Conservation (phyloP, 768 basidiomycete species). For the Porphyrellus cyaneotinctus region DNA sequence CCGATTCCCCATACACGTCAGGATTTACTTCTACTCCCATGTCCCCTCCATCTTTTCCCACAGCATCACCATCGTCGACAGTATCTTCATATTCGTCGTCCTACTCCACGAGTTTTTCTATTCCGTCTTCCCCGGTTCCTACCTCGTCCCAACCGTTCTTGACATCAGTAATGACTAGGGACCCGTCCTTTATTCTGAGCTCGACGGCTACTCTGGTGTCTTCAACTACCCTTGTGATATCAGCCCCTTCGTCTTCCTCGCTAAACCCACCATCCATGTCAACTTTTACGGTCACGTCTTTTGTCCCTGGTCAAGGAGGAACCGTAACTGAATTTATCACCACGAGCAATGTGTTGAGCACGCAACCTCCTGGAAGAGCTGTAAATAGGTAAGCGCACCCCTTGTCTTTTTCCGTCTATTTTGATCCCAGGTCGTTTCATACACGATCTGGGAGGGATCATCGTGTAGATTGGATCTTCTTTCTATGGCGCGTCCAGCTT, state of each 20-base stretch:
- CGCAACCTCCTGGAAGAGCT: constrained; percentile 3
- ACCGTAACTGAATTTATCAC: constrained; percentile 18
- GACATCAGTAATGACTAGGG: background rate
- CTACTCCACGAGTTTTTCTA: background rate
- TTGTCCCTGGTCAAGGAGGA: constrained; percentile 10
- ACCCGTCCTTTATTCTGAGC: background rate
- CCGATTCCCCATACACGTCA: background rate
- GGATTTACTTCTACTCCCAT: background rate
- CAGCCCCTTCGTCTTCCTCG: background rate
- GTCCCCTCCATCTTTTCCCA: background rate
- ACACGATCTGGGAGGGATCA: constrained; percentile 9
- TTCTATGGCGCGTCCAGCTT: background rate
- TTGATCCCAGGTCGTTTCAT: background rate
- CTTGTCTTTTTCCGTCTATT: background rate
- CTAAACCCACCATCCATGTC: constrained; percentile 8
- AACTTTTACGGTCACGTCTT: constrained; percentile 20
- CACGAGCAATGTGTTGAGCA: constrained; percentile 24
- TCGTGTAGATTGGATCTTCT: constrained; percentile 5
- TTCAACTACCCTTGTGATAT: constrained; percentile 12
- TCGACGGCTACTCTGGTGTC: constrained; percentile 14
- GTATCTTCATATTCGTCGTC: background rate
- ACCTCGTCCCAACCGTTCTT: background rate
- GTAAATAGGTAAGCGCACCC: constrained; percentile 15
- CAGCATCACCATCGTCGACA: background rate
- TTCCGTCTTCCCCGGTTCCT: background rate